Evolutionary conservation across 768 basidiomycete species (phyloP), one percentile per base, ranked within the genome.

Genomic region (Tephrocybe sp.): DNA sequence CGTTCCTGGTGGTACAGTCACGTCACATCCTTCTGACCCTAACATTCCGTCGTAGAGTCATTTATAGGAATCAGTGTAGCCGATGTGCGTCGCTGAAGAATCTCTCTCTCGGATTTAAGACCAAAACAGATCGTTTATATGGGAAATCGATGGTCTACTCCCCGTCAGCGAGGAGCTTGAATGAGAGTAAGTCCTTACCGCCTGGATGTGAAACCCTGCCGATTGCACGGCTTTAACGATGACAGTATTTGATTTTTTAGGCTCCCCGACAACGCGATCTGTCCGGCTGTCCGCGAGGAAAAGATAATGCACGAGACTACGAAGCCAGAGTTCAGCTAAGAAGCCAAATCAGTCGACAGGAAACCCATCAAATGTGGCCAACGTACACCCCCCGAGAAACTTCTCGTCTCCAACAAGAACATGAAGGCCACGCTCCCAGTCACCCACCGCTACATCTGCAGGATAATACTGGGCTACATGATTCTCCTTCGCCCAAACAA

Each of bases 331-430:
- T 51, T 64, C 68, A 45, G 62, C 69, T 72, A 51, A 3, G 22
- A 50, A 20, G 26, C 35, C 13, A 9, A 34, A 23, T 32, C 5
- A 23, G 33, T n/a, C 8, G 16, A 17, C 10, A 16, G 5, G 23
- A 19, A n/a, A n/a, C n/a, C n/a, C n/a, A n/a, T n/a, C n/a, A n/a
- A n/a, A n/a, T n/a, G n/a, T n/a, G n/a, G n/a, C n/a, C n/a, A n/a
- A 69, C 74, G 45, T 49, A 78, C 77, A 67, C 62, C 62, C 59
- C 30, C 78, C 78, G 17, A 75, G 60, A 60, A 75, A 79, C 50
- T 72, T 73, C 5, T 67, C 67, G 42, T 79, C 77, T 12, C 78
- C 78, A 4, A 72, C 70, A 19, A 79, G 68, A 17, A 77, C 67
- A 47, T 79, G 77, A 2, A 73, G 60, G 0, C 75, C 75, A 38